These are phyloP conservation scores for Fusarium foetens DNA, from an alignment of 2,329 filamentous ascomycete species.

Conservation along the genomic window DNA sequence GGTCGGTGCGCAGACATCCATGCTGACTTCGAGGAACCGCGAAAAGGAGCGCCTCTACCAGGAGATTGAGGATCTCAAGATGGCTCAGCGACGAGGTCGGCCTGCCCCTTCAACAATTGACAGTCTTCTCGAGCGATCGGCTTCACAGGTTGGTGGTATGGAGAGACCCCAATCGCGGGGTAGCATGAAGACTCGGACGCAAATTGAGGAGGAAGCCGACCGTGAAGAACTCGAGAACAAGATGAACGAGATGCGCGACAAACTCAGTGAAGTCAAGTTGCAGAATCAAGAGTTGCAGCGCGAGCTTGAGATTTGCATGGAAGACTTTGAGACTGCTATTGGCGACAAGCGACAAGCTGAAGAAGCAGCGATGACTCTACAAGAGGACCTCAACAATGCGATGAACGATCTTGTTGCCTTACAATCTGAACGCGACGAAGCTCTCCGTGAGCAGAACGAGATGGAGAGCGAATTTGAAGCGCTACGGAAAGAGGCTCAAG, in stretches of 20 bases:
- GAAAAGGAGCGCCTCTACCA: conserved; percentile 96
- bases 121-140: conserved; percentile 93
- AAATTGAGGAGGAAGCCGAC: conserved; percentile 74
- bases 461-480: conserved; percentile 71
- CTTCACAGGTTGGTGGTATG: conserved; percentile 78
- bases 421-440: conserved; percentile 87
- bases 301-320: conserved; percentile 81
- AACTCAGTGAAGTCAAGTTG: conserved; percentile 85
- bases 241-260: conserved; percentile 84
- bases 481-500: conserved; percentile 70
- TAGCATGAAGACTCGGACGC: conserved; percentile 75
- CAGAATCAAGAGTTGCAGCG: conserved; percentile 89
- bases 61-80: conserved; percentile 96
- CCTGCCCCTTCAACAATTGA: conserved; percentile 76
- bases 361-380: conserved; percentile 68
- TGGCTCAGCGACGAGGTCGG: conserved; percentile 80
- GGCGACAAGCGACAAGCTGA: conserved; percentile 70
- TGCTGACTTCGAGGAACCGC: conserved; percentile 94
- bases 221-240: conserved; percentile 88
- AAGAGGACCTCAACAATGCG: conserved; percentile 82
- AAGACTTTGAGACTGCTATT: conserved; percentile 80
- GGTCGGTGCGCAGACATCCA: conserved; percentile 94
- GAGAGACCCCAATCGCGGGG: conserved; percentile 78
- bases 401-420: conserved; percentile 83
- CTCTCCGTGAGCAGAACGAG: conserved; percentile 71